Evolutionary conservation across 2,329 filamentous ascomycete genomes (phyloP), one percentile per base, ranked within the genome.

Genomic region (Aspergillus proliferans): DNA sequence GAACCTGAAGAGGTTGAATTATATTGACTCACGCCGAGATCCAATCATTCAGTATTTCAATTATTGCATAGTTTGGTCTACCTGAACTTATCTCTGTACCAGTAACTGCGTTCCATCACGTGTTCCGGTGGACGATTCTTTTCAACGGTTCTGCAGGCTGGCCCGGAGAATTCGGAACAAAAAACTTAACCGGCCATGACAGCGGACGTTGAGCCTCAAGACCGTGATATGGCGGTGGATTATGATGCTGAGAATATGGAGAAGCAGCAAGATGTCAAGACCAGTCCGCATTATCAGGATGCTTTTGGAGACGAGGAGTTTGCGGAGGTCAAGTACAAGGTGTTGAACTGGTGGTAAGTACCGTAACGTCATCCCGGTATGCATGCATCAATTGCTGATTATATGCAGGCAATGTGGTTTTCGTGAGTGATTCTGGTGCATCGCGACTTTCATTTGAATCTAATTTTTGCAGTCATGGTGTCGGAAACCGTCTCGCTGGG

Each of bases 401-500:
- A 70, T 65, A 64, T 14, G 3, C 14, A 71, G 69, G 67, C 66
- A 73, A 54, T 65, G 63, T 38, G 65, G 66, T 45, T 61, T 71
- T 53, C 59, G 69, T 71, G 59, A 45, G 64, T 54, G 44, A 28
- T 42, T 9, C 41, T 12, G 7, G 7, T 22, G 4, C n/a, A 19
- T 28, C 6, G 5, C 9, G 5, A 14, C 10, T 21, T n/a, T 7
- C 24, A 19, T 45, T 14, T 14, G 8, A 30, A 44, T 44, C 50
- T 52, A 36, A 54, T 41, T 15, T 6, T 15, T 43, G 19, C 40
- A 65, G 70, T 80, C 51, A 79, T 81, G 74, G 71, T 81, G 28
- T 78, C 77, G 4, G 78, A 80, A 55, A 80, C 76, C 14, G 74
- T 81, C 21, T 78, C 76, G 15, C 66, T 81, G 3, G 78, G 78